Conservation (phyloP, 352 stramenopile species). For the Phytophthora idaei region DNA sequence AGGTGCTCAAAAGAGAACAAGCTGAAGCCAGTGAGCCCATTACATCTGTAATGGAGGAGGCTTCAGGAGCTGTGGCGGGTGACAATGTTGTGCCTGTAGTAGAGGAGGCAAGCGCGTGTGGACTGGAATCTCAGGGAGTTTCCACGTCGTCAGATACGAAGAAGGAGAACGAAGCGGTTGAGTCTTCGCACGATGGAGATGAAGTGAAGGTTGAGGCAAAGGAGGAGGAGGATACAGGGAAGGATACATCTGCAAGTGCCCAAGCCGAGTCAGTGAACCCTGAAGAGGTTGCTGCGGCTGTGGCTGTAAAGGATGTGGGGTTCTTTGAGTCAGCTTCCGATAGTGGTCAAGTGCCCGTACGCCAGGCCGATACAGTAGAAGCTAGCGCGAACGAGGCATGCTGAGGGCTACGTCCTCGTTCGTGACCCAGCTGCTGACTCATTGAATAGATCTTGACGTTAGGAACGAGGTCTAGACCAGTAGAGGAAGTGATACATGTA, state of each 20-base stretch:
- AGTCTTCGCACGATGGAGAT: background rate
- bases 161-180: constrained; percentile 9
- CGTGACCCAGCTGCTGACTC: constrained; percentile 17
- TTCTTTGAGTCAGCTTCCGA: constrained; percentile 2
- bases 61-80: constrained; percentile 14
- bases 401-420: constrained; percentile 19
- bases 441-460: constrained; percentile 31
- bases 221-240: constrained; percentile 11
- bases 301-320: constrained; percentile 18
- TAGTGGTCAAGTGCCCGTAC: constrained; percentile 14
- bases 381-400: constrained; percentile 20
- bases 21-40: constrained; percentile 36
- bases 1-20: constrained; percentile 28
- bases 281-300: constrained; percentile 26
- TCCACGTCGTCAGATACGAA: constrained; percentile 7
- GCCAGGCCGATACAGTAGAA: constrained; percentile 19
- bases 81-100: constrained; percentile 25
- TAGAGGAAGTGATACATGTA: constrained; percentile 14
- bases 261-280: constrained; percentile 15
- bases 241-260: constrained; percentile 16
- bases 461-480: constrained; percentile 14
- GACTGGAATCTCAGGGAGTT: constrained; percentile 30
- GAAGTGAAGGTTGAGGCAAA: constrained; percentile 11
- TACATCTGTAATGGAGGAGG: constrained; percentile 35
- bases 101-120: constrained; percentile 31